Evolutionary conservation across 768 basidiomycete genomes (phyloP).

Genomic region (Collybia sordida): DNA sequence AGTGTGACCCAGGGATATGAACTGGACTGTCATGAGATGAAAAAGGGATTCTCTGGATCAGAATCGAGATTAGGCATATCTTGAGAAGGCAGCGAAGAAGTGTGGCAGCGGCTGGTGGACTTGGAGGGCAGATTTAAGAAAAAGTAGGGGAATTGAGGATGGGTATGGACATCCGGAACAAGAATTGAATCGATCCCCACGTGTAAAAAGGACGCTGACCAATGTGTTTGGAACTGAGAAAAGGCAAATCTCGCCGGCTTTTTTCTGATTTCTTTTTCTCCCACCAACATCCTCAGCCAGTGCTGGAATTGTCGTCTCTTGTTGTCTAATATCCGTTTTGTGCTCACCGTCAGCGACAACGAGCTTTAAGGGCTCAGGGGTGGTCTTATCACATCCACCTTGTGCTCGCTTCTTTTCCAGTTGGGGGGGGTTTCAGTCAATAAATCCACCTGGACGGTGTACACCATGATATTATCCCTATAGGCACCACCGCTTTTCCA

Average conservation of each 20-base stretch:
- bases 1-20: neutral
- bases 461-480: slow-evolving; percentile 43
- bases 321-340: slow-evolving; percentile 1
- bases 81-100: too few species aligned
- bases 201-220: slow-evolving; percentile 17
- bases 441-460: slow-evolving; percentile 34
- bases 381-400: slow-evolving; percentile 12
- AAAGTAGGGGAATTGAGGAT: too few species aligned
- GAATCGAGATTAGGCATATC: too few species aligned
- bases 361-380: slow-evolving; percentile 17
- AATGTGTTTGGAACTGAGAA: slow-evolving; percentile 20
- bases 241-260: slow-evolving; percentile 9
- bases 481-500: slow-evolving; percentile 27
- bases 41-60: too few species aligned
- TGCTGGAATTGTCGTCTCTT: neutral
- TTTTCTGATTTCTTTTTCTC: slow-evolving; percentile 11
- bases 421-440: slow-evolving; percentile 15
- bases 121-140: too few species aligned
- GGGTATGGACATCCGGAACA: too few species aligned
- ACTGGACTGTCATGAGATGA: neutral
- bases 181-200: slow-evolving; percentile 5
- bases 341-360: slow-evolving; percentile 11
- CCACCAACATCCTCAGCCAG: slow-evolving; percentile 6
- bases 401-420: slow-evolving; percentile 13
- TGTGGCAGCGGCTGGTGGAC: too few species aligned